Base-by-base conservation (phyloP, 495 filamentous ascomycete species). In the Penicillium canariense region DNA sequence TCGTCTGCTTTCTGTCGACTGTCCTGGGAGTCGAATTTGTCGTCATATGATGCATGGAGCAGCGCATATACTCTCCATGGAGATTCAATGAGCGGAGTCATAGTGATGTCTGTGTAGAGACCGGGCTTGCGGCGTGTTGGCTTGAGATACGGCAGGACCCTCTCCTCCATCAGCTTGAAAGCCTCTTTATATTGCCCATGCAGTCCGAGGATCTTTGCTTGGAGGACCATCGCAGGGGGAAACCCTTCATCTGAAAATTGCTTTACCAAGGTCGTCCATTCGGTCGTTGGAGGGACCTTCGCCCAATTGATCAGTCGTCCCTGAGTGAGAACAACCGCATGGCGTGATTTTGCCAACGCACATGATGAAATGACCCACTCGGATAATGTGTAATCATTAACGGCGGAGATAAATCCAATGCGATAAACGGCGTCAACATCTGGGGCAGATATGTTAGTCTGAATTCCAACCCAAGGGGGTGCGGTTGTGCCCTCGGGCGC, bases 141-240 rank as follows among this genome's bases (percentile, higher is more conserved):
- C 8, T 45, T 31, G 8, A 69, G 49, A 8, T 38, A 49, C 3
- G 55, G 52, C 14, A 71, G 34, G 2, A 76, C 57, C 20, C 67
- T 52, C 4, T 59, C 22, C 5, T 70, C 54, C 4, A 71, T 45
- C 2, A 75, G 48, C 2, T 48, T n/a, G 3, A 64, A 26, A 3
- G 66, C 71, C 10, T 65, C 54, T 4, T 49, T 25, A 20, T 58
- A 57, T 7, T 66, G 26, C 1, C 63, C 62, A 5, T 60, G 64
- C 22, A 47, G 39, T 14, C 56, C 55, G 1, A 71, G 60, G 7
- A 72, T 48, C 10, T 69, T 59, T 6, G 67, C 71, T 8, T 69
- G 66, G 4, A 72, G 17, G 12, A 65, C 20, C 48, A 77, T 65
- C 1, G 73, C 71, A 2, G 59, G 52, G 0, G 70, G 69, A 30